Evolutionary conservation across 495 filamentous ascomycete species (phyloP).

Genomic region (Hyaloscypha bicolor): DNA sequence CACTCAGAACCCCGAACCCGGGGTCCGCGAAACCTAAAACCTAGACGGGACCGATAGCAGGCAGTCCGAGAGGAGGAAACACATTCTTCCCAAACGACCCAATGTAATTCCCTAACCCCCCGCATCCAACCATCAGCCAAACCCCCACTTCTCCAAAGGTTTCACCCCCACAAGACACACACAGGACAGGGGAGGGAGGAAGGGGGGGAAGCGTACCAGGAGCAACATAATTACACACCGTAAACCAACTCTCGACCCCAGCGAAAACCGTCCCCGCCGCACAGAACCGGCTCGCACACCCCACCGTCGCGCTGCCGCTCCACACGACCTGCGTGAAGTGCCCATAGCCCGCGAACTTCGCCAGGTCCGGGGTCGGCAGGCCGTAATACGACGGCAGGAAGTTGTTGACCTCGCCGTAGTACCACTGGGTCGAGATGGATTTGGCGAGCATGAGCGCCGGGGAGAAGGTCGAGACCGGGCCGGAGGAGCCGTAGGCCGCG

Average conservation of each 20-base stretch:
- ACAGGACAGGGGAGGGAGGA: not conserved
- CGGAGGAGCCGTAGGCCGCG: constrained; percentile 46
- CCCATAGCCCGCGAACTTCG: constrained; percentile 71
- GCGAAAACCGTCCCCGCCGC: constrained; percentile 46
- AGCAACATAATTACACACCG: constrained; percentile 87
- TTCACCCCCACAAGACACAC: too few relatives aligned
- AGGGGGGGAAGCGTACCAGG: constrained; percentile 42
- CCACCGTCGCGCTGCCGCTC: constrained; percentile 69
- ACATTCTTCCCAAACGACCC: not conserved
- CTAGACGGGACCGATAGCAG: not conserved
- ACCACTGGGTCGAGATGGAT: constrained; percentile 75
- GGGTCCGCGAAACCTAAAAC: too few relatives aligned
- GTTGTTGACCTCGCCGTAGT: constrained; percentile 69
- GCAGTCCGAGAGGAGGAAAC: not conserved
- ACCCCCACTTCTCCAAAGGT: too few relatives aligned
- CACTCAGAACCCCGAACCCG: too few relatives aligned
- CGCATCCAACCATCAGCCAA: too few relatives aligned
- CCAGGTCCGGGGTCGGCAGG: constrained; percentile 53
- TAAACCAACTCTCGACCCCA: constrained; percentile 52
- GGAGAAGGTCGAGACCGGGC: constrained; percentile 25
- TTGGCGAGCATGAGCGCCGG: constrained; percentile 52
- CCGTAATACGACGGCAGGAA: constrained; percentile 49
- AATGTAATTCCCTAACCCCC: not conserved
- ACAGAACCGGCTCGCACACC: constrained; percentile 66
- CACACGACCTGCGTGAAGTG: constrained; percentile 90